These are phyloP conservation scores for Vigna unguiculata DNA, from an alignment of 306 rosid genomes.

Conservation along the genomic window DNA sequence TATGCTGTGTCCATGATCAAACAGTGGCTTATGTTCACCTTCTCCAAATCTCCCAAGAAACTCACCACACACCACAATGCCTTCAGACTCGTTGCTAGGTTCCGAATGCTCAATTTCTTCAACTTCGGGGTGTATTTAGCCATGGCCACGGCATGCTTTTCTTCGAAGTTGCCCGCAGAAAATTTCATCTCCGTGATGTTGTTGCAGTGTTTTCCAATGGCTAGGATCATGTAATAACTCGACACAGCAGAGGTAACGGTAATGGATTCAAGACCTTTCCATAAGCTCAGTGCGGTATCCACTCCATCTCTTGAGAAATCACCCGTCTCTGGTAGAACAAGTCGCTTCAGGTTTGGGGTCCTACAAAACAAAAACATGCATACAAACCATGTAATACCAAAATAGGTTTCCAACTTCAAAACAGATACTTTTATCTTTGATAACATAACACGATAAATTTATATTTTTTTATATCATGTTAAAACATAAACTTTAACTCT, in stretches of 20 bases:
- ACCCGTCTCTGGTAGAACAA: conserved; percentile 37
- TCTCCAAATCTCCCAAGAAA: conserved; percentile 24
- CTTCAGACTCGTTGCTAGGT: background rate
- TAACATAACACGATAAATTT: no score
- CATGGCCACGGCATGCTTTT: conserved; percentile 7
- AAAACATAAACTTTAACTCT: no score
- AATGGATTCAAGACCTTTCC: conserved; percentile 50
- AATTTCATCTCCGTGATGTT: conserved; percentile 35
- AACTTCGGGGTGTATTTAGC: conserved; percentile 20
- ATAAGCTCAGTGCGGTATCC: conserved; percentile 11
- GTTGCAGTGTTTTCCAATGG: conserved; percentile 1
- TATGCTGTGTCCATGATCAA: background rate
- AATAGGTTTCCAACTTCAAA: no score
- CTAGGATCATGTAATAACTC: background rate
- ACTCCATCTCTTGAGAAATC: background rate
- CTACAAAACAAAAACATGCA: conserved; percentile 6
- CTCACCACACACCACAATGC: conserved; percentile 26
- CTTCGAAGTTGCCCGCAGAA: background rate
- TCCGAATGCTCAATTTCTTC: conserved; percentile 34
- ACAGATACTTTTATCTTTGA: no score
- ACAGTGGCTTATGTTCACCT: conserved; percentile 42
- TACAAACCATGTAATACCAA: no score
- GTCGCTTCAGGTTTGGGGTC: conserved; percentile 42
- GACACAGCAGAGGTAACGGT: conserved; percentile 2
- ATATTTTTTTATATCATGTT: no score